A percentile compares a stretch with the other conserved stretches of the same genome.
Conservation (phyloP, 2,329 filamentous ascomycete genomes). For the Lomentospora prolificans region DNA sequence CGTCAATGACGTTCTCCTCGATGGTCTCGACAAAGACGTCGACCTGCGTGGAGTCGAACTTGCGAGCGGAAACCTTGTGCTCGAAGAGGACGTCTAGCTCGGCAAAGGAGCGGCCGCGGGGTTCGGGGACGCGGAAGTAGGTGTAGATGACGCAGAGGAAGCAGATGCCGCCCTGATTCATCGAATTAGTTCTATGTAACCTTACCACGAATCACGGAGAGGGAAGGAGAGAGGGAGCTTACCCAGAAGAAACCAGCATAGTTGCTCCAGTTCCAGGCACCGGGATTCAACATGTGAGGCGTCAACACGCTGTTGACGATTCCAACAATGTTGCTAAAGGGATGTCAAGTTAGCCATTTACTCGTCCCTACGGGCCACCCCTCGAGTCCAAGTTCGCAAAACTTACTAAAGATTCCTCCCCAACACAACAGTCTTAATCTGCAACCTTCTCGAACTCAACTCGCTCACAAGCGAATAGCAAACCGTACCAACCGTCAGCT, state of each 20-base stretch:
- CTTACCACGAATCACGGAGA: neutral
- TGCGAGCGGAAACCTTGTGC: slow-evolving; percentile 56
- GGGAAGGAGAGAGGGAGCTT: slow-evolving; percentile 13
- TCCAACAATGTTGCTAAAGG: slow-evolving; percentile 24
- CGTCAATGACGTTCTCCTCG: slow-evolving; percentile 35
- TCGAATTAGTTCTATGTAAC: neutral
- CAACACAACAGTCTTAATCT: slow-evolving; percentile 44
- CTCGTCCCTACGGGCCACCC: too few species aligned
- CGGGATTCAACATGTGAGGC: slow-evolving; percentile 24
- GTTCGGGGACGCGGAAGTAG: slow-evolving; percentile 43
- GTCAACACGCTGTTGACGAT: slow-evolving; percentile 18
- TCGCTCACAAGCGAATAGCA: slow-evolving; percentile 85
- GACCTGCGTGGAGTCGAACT: slow-evolving; percentile 54
- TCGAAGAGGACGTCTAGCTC: slow-evolving; percentile 83
- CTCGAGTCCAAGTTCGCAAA: too few species aligned
- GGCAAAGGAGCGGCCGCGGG: slow-evolving; percentile 67
- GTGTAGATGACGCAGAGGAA: slow-evolving; percentile 46
- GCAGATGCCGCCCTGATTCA: slow-evolving; percentile 15
- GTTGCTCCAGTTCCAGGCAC: slow-evolving; percentile 24
- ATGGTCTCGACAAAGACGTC: slow-evolving; percentile 45
- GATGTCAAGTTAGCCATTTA: neutral
- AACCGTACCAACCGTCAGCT: slow-evolving; percentile 36
- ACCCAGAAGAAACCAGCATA: slow-evolving; percentile 30
- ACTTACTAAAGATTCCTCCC: slow-evolving; percentile 62
- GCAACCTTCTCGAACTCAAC: slow-evolving; percentile 63